These are phyloP conservation scores for Tetracladium setigerum DNA, from an alignment of 495 filamentous ascomycete genomes.

Conservation along the genomic window DNA sequence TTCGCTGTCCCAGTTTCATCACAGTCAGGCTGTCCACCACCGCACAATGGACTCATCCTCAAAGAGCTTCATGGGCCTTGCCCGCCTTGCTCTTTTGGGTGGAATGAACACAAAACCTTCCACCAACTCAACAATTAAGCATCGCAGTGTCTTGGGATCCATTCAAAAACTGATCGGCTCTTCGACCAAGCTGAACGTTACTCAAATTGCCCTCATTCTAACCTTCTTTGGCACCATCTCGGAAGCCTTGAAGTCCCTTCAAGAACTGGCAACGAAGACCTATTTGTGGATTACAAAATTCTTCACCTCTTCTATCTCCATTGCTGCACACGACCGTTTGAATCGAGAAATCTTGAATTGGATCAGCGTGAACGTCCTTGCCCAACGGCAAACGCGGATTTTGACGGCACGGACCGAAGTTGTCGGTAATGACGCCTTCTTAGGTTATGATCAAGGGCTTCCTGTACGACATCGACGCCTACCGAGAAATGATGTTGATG, in stretches of 20 bases:
- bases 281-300: constrained; percentile 10
- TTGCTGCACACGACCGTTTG: constrained; percentile 5
- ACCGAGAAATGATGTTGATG: too few relatives aligned
- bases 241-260: constrained; percentile 16
- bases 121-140: too few relatives aligned
- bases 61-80: too few relatives aligned
- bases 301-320: constrained; percentile 8
- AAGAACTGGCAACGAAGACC: constrained; percentile 14
- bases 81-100: too few relatives aligned
- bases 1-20: too few relatives aligned
- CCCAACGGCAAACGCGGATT: constrained; percentile 1
- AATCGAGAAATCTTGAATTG: constrained; percentile 12
- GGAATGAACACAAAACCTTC: too few relatives aligned
- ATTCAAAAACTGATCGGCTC: too few relatives aligned
- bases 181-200: constrained; percentile 20
- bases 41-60: neutral
- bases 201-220: constrained; percentile 21
- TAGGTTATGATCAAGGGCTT: too few relatives aligned
- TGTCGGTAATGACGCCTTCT: constrained; percentile 22
- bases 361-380: constrained; percentile 5
- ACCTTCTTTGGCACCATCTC: constrained; percentile 27
- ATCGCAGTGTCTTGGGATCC: too few relatives aligned
- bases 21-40: too few relatives aligned
- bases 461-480: too few relatives aligned
- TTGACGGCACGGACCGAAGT: constrained; percentile 4